Base-by-base conservation (phyloP, 2,329 filamentous ascomycete genomes). In the Pleochaeta shiraiana region DNA sequence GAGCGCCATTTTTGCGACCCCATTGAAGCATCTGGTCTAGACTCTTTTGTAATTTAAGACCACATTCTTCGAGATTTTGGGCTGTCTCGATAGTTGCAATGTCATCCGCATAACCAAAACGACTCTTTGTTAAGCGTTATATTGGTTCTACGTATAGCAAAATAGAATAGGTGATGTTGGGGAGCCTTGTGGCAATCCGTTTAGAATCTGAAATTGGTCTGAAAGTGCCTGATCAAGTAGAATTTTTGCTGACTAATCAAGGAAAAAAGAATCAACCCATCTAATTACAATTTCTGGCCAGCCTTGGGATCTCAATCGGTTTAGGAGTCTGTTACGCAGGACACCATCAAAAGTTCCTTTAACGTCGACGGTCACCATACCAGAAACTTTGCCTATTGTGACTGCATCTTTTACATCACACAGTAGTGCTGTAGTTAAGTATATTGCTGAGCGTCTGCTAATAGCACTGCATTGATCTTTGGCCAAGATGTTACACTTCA, bases 301-400 rank as follows among this genome's bases (percentile, higher is more conserved):
- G 21, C 21, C 45, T 24, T 50, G 21, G 19, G n/a, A 16, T 9
- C 45, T 4, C 24, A 50, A 21, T 50, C 45, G n/a, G 45, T 21
- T 16, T 16, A 16, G 24, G n/a, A 50, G 45, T 3, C 24, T 9
- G 19, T 9, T 21, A 21, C 24, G n/a, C 19, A 4, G 57, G 19
- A 37, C 37, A 14, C 14, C 30, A 61, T 61, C 21, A 39, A 61
- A 61, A 31, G 57, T 16, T 28, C n/a, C 57, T 61, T 61, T 26
- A 3, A 39, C 26, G 26, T 39, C 31, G 9, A 61, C 7, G 16
- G 30, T 61, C 12, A 61, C 26, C 4, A 61, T 61, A 26, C 57
- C 28, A 21, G 50, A 24, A 53, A 67, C 64, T 68, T 68, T 69
- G 67, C 65, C 65, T 63, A 37, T n/a, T 4, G 11, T 26, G 7